Conservation (phyloP, 2,329 filamentous ascomycete genomes). For the Fusarium bulbicola region DNA sequence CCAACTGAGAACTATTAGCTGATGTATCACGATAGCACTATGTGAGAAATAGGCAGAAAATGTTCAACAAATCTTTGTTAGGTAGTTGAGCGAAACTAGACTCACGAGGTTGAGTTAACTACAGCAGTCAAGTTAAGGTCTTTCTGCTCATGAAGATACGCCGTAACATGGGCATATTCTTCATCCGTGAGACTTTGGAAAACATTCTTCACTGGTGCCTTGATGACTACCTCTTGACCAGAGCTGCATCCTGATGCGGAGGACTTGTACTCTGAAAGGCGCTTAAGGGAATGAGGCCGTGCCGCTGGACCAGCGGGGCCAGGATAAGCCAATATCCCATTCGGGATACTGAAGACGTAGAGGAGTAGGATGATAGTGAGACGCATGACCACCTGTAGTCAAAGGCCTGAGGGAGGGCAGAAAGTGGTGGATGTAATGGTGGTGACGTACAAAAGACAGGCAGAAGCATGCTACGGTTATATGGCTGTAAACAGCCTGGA, state of each 20-base stretch:
- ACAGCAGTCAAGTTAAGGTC: slow-evolving; percentile 28
- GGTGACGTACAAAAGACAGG: background rate
- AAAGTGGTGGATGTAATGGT: background rate
- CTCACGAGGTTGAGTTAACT: slow-evolving; percentile 27
- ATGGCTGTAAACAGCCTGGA: background rate
- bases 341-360: background rate
- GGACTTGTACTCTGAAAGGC: background rate
- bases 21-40: rapidly evolving
- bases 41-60: background rate
- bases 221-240: background rate
- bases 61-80: background rate
- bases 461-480: background rate
- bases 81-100: background rate
- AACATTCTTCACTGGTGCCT: slow-evolving; percentile 11
- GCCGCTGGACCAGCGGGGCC: slow-evolving; percentile 2
- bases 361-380: background rate
- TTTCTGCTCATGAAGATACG: slow-evolving; percentile 16
- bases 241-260: background rate
- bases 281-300: slow-evolving; percentile 15
- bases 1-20: background rate
- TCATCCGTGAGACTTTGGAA: slow-evolving; percentile 24
- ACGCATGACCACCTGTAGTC: background rate
- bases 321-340: background rate
- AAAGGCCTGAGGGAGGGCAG: background rate
- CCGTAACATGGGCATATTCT: slow-evolving; percentile 27